These are phyloP conservation scores for Aspergillus conjunctus DNA, from an alignment of 495 filamentous ascomycete genomes.

Conservation along the genomic window DNA sequence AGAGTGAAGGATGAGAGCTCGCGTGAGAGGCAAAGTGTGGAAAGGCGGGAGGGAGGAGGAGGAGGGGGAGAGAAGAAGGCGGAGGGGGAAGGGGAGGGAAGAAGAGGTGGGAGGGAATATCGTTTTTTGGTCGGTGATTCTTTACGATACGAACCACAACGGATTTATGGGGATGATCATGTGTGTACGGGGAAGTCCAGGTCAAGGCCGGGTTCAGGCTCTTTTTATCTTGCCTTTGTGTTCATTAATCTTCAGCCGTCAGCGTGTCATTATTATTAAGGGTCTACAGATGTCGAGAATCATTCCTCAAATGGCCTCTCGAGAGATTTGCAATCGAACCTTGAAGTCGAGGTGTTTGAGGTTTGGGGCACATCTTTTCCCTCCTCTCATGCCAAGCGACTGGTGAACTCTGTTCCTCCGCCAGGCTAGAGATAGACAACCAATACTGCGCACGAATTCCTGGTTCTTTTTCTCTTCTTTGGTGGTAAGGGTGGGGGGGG, in stretches of 20 bases:
- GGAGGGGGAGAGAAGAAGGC: constrained; percentile 4
- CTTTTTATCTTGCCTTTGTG: neutral
- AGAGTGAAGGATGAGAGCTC: neutral
- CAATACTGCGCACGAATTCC: neutral
- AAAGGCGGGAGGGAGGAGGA: neutral
- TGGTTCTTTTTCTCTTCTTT: neutral
- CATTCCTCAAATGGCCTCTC: neutral
- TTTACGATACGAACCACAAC: constrained; percentile 13
- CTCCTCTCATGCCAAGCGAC: neutral
- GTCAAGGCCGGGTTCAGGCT: neutral
- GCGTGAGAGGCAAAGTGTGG: neutral
- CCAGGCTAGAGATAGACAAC: neutral
- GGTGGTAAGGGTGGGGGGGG: neutral
- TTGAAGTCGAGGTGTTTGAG: neutral
- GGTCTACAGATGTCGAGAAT: constrained; percentile 1
- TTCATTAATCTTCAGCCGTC: neutral
- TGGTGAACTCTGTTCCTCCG: constrained; percentile 1
- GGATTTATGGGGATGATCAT: constrained; percentile 5
- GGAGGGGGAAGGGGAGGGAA: constrained; percentile 1
- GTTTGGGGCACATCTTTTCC: neutral
- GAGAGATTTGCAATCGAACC: neutral
- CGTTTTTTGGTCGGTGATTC: constrained; percentile 13
- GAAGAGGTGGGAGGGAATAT: constrained; percentile 5
- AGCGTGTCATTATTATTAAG: neutral
- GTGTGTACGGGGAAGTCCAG: neutral